A percentile compares a stretch with the other conserved stretches of the same genome.
Evolutionary conservation across 192 early-diverging fungal genomes (phyloP).

Genomic region (Bifiguratus adelaidae): DNA sequence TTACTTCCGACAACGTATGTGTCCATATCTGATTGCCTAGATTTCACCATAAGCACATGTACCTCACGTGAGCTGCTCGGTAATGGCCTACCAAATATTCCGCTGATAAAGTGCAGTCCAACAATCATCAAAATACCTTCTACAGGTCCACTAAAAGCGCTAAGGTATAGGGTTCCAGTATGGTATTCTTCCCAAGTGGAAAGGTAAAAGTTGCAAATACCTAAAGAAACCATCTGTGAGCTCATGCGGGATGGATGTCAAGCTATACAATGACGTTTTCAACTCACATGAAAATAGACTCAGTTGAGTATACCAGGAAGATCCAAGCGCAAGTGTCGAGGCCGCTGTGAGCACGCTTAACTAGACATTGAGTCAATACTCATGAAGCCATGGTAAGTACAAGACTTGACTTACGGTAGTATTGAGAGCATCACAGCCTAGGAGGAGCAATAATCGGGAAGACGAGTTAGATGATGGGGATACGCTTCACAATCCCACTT

Average conservation of each 20-base stretch:
- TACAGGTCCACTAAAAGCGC: constrained; percentile 82
- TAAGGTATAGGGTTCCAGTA: constrained; percentile 75
- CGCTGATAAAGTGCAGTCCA: constrained; percentile 47
- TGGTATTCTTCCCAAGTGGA: constrained; percentile 94
- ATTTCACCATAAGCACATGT: no score
- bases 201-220: constrained; percentile 81
- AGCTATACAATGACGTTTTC: constrained; percentile 7
- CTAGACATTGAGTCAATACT: no score
- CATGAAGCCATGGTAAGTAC: no score
- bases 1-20: no score
- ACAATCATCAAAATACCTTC: constrained; percentile 75
- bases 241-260: no score
- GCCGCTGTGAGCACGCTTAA: constrained; percentile 47
- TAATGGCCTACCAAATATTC: constrained; percentile 52
- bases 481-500: constrained; percentile 16
- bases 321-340: constrained; percentile 55
- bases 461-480: not conserved
- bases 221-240: no score
- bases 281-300: constrained; percentile 6
- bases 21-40: no score
- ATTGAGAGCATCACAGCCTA: constrained; percentile 50
- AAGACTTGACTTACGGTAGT: constrained; percentile 39
- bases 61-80: no score
- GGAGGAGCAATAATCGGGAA: no score
- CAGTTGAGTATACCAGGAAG: constrained; percentile 50